Evolutionary conservation across 148 eudicot species (phyloP), one percentile per base, ranked within the genome.

Genomic region (Dianthus caryophyllus): DNA sequence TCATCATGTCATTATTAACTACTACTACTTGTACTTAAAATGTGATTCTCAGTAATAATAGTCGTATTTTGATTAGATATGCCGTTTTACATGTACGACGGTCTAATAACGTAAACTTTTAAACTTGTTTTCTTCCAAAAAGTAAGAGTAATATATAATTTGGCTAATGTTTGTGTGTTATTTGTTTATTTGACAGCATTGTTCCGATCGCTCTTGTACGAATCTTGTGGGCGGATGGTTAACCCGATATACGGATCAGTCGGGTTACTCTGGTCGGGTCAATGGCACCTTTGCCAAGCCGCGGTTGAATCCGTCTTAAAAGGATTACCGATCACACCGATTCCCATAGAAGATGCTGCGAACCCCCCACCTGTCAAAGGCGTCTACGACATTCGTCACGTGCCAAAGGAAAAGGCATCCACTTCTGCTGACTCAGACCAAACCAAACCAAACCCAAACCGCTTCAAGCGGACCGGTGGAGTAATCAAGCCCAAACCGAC

Each of bases 181-280:
- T 18, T 60, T 14, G 56, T 17, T 51, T 79, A 36, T 16, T n/a
- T 62, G 33, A 21, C 89, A 90, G 97, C 86, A 27, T 81, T 83
- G 27, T 90, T 90, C 60, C 75, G 86, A 67, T 90, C 95, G 0
- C 75, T 90, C 10, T 53, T 90, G 11, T 83, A 90, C 71, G 97
- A 90, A 64, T 90, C 97, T 2, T 90, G 97, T 41, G 95, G 97
- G 2, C 73, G 89, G 59, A 86, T 90, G 29, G 89, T 90, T 14
- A 90, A 88, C 82, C 97, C 94, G 33, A 81, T 88, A 4, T 81
- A 82, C 65, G 97, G 97, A 3, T 85, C 91, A 0, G 89, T 86
- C 27, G 95, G 95, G 48, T 79, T 90, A 55, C 72, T 88, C 0
- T 85, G 89, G 85, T 84, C 91, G 14, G 89, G 89, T 11, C 84